Evolutionary conservation across 768 basidiomycete species (phyloP).

Genomic region (Suillus discolor): DNA sequence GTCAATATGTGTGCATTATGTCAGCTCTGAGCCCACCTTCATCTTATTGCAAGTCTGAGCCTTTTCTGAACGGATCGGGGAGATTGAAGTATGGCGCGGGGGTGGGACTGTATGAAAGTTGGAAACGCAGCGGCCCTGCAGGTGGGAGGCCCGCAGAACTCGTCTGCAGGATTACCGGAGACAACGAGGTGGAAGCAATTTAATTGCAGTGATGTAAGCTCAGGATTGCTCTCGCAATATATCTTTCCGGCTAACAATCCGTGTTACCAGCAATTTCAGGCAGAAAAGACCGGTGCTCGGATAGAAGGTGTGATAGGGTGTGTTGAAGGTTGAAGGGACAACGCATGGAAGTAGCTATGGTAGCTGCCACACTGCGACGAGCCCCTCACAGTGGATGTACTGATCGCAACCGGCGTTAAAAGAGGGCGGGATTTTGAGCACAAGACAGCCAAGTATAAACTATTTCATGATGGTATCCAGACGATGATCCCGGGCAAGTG

Average conservation of each 20-base stretch:
- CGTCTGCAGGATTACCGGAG: not conserved
- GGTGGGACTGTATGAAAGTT: not conserved
- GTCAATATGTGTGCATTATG: not conserved
- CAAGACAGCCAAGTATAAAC: not conserved
- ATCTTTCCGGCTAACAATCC: not conserved
- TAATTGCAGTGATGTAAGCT: not conserved
- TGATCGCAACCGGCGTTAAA: not conserved
- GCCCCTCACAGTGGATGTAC: not conserved
- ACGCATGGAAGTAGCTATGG: not conserved
- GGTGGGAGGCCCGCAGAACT: not conserved
- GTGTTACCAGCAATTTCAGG: not conserved
- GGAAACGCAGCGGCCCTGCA: no score
- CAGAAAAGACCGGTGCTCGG: not conserved
- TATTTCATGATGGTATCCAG: conserved; percentile 33
- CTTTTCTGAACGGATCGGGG: not conserved
- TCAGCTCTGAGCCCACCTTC: not conserved
- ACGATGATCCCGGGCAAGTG: not conserved
- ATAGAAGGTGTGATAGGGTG: not conserved
- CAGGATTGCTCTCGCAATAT: not conserved
- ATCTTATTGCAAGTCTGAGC: not conserved
- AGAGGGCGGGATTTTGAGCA: not conserved
- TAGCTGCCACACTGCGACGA: not conserved
- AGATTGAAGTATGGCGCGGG: not conserved
- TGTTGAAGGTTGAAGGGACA: not conserved
- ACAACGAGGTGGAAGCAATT: not conserved